Conservation (phyloP, 2,329 filamentous ascomycete species). For the Aureobasidium sp. region DNA sequence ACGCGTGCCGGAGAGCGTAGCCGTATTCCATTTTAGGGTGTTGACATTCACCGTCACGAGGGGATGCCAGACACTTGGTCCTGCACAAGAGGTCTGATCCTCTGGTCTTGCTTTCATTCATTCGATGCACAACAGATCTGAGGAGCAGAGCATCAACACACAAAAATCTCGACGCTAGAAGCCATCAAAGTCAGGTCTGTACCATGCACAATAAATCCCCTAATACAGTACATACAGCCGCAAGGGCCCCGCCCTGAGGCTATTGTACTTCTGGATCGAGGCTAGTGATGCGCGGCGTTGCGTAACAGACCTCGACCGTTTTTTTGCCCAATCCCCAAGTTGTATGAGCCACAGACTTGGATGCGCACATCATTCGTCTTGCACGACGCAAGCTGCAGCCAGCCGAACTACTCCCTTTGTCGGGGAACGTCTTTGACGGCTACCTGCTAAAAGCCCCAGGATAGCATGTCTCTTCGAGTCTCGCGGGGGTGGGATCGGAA, state of each 20-base stretch:
- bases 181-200: not conserved
- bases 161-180: not conserved
- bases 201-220: not conserved
- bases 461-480: not conserved
- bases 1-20: not conserved
- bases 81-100: not conserved
- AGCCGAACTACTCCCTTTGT: not conserved
- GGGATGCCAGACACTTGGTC: not conserved
- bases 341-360: conserved; percentile 3
- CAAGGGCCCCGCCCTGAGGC: not conserved
- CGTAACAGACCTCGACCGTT: not conserved
- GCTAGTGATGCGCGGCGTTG: not conserved
- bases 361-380: not conserved
- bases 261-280: not conserved
- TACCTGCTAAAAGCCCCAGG: not conserved
- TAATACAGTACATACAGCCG: not conserved
- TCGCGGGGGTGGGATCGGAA: not conserved
- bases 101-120: not conserved
- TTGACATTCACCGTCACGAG: not conserved
- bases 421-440: not conserved
- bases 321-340: not conserved
- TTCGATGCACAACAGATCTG: not conserved
- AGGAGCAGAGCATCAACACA: not conserved
- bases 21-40: not conserved
- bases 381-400: conserved; percentile 7